Evolutionary conservation across 2,329 filamentous ascomycete genomes (phyloP).

Genomic region (Verticillium dahliae): DNA sequence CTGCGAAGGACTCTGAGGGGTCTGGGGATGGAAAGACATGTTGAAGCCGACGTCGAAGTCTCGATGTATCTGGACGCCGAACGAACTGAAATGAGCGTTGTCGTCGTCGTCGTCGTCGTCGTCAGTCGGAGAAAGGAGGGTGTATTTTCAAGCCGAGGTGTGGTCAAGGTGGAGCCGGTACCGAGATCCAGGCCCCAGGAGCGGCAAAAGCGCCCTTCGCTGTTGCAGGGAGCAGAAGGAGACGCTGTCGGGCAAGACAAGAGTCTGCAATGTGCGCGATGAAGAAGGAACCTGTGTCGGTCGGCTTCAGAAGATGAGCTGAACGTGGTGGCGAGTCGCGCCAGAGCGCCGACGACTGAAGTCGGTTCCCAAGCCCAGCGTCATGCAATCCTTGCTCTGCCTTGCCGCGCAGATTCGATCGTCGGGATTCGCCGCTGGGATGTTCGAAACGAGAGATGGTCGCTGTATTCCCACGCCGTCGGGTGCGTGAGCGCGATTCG

Average conservation of each 20-base stretch:
- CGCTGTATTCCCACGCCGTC: neutral
- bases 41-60: conserved; percentile 27
- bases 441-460: neutral
- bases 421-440: neutral
- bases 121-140: conserved; percentile 16
- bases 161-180: conserved; percentile 4
- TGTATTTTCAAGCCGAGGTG: conserved; percentile 3
- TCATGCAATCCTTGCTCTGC: conserved; percentile 21
- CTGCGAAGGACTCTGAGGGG: conserved; percentile 61
- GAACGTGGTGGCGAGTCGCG: conserved; percentile 24
- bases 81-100: conserved; percentile 11
- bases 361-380: conserved; percentile 24
- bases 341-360: conserved; percentile 27
- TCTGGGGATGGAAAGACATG: conserved; percentile 63
- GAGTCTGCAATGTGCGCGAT: conserved; percentile 14
- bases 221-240: neutral
- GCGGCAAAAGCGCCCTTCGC: neutral
- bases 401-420: neutral
- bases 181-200: conserved; percentile 1
- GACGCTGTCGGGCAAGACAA: neutral
- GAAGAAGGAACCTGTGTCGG: conserved; percentile 4
- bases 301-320: conserved; percentile 13
- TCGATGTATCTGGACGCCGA: neutral
- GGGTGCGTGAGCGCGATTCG: neutral
- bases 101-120: conserved; percentile 6